Evolutionary conservation across 2,329 filamentous ascomycete species (phyloP), one percentile per base, ranked within the genome.

Genomic region (Ceratocystis destructans): DNA sequence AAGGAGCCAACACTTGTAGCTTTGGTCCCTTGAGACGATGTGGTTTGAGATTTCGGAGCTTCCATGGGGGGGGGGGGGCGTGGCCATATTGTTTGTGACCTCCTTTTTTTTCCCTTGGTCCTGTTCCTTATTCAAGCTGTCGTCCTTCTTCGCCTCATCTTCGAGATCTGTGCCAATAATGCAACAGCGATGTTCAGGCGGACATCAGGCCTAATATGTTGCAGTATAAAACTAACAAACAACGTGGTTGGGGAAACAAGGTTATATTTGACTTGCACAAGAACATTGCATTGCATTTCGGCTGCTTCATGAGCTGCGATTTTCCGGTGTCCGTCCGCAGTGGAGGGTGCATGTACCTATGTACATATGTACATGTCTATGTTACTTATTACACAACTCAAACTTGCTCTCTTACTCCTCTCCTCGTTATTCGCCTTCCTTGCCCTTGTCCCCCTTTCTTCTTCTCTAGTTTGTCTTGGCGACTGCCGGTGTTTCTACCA

Each of bases 21-120:
- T 20, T 37, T 41, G 37, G 55, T 33, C 55, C 17, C 55, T 59
- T 59, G 55, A 59, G 55, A 59, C 55, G 55, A 59, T 37, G 25
- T 28, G 55, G 55, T 33, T 59, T 59, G 55, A 59, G 55, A 59
- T 59, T 37, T 31, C 28, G 22, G 20, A 25, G 12, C 55, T 37
- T n/a, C 53, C 48, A 25, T 25, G 17, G 46, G 45, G 45, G 45
- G 17, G 45, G 17, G 46, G 46, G 48, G 48, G 53, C 1, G 53
- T 37, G 28, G 53, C 17, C 10, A 41, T 41, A 59, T 37, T 59
- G 28, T 59, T 59, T 59, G 25, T 28, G 53, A 4, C 53, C 12
- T 25, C 15, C 28, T 33, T 57, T 57, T 2, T 57, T 25, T 28
- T 53, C 7, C 8, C 25, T 15, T 31, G 17, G 53, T 55, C 20